Base-by-base conservation (phyloP, 768 basidiomycete genomes). In the Tubosaeta brunneosetosa region DNA sequence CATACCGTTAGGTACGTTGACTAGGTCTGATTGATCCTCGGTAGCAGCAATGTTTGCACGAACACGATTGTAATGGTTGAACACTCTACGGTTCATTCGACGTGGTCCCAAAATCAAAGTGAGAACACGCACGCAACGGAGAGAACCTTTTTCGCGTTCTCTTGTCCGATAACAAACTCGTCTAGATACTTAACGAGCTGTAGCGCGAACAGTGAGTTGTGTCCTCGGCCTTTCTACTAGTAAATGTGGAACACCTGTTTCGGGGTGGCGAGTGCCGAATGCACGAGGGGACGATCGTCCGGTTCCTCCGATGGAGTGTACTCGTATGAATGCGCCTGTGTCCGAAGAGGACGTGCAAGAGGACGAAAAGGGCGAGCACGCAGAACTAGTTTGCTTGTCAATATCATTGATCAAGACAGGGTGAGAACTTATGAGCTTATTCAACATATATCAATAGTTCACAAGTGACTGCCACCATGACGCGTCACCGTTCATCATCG, bases 1-100 rank as follows among this genome's bases (percentile, higher is more conserved):
- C 71, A 51, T 37, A 74, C 75, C 53, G 50, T 69, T 68, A 40
- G 61, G 57, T 16, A 56, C 22, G 22, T 22, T 22, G 22, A 22
- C 22, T 3, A 22, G 3, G 22, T 22, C 62, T 44, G 67, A 43
- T 25, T 68, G 71, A n/a, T 74, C 71, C 47, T 80, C 77, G 29
- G 73, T 55, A 19, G 76, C 73, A 16, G 78, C 73, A 44, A 85
- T 62, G 61, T 92, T 89, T 51, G 86, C 84, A 25, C 82, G 80
- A 6, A 92, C 85, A 40, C 94, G 88, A 63, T 88, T 93, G 66
- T 94, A 97, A 69, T 97, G 94, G 61, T 97, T 95, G 77, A 86
- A 97, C 2, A 95, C 91, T 31, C 93, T 95, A 63, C 1, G 41
- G 17, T 46, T 37, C 38, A 33, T 53, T 33, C 8, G 9, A 47